Evolutionary conservation across 768 basidiomycete genomes (phyloP).

Genomic region (Mycena kentingensis): DNA sequence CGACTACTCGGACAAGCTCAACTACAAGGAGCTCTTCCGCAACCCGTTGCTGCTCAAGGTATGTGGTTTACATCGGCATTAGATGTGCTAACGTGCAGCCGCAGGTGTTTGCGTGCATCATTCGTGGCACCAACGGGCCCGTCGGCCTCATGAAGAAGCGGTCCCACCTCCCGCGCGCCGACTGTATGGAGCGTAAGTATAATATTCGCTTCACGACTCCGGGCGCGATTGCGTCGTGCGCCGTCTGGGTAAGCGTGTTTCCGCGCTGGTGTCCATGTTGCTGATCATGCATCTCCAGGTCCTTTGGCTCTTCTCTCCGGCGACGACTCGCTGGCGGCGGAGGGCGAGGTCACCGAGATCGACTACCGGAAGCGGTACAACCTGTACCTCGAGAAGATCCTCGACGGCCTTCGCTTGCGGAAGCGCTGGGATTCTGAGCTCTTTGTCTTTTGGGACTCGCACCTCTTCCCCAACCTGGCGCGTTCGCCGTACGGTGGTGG

Average conservation of each 20-base stretch:
- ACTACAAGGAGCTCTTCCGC: slow-evolving; percentile 1
- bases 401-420: background rate
- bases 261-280: background rate
- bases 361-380: background rate
- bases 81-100: background rate
- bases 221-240: background rate
- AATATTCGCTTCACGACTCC: background rate
- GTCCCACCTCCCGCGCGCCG: slow-evolving; percentile 2
- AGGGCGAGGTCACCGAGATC: background rate
- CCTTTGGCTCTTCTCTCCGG: background rate
- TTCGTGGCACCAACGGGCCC: background rate
- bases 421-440: background rate
- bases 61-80: background rate
- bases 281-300: background rate
- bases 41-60: background rate
- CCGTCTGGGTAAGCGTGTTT: slow-evolving; percentile 1
- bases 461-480: background rate
- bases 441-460: background rate
- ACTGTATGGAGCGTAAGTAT: slow-evolving; percentile 1
- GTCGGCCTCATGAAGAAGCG: slow-evolving; percentile 2
- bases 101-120: background rate
- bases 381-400: background rate
- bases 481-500: background rate
- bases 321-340: background rate
- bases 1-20: background rate